A percentile compares a stretch with the other conserved stretches of the same genome.
Conservation (phyloP, 257 asterid genomes). For the Mitragyna speciosa region DNA sequence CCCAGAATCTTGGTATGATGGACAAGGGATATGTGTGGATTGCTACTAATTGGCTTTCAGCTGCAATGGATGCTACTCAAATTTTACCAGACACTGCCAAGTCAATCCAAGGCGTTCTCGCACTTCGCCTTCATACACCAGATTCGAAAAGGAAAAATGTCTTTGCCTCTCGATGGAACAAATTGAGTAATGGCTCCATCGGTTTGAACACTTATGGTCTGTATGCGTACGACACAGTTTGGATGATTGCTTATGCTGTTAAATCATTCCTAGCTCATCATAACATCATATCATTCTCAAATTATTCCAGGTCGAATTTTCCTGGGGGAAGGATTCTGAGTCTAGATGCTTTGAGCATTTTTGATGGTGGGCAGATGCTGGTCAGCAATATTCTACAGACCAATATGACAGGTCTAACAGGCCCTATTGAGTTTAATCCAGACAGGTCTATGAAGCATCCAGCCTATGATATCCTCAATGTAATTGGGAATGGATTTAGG, state of each 20-base stretch:
- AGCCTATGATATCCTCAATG: slow-evolving; percentile 70
- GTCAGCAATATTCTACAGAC: slow-evolving; percentile 48
- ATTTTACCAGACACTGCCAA: slow-evolving; percentile 26
- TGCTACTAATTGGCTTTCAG: slow-evolving; percentile 77
- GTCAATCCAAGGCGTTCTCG: slow-evolving; percentile 64
- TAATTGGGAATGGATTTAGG: slow-evolving; percentile 47
- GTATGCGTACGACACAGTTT: slow-evolving; percentile 82
- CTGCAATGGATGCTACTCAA: slow-evolving; percentile 55
- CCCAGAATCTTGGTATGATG: slow-evolving; percentile 68
- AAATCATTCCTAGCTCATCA: slow-evolving; percentile 50
- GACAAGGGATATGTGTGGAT: slow-evolving; percentile 79
- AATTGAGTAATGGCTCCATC: slow-evolving; percentile 56
- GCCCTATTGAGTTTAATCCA: slow-evolving; percentile 47
- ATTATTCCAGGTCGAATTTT: slow-evolving; percentile 38
- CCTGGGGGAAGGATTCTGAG: slow-evolving; percentile 46
- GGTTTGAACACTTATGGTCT: slow-evolving; percentile 63
- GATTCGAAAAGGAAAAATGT: slow-evolving; percentile 53
- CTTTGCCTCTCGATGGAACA: slow-evolving; percentile 56
- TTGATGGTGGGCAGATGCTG: slow-evolving; percentile 58
- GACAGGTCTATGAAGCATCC: slow-evolving; percentile 53
- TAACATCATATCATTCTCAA: slow-evolving; percentile 61
- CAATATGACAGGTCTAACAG: slow-evolving; percentile 67
- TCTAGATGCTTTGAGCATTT: slow-evolving; percentile 59
- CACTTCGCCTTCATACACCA: slow-evolving; percentile 61
- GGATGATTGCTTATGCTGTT: slow-evolving; percentile 68